These are phyloP conservation scores for Metroxylon sagu DNA, from an alignment of 176 grass and related monocot genomes.

Conservation along the genomic window DNA sequence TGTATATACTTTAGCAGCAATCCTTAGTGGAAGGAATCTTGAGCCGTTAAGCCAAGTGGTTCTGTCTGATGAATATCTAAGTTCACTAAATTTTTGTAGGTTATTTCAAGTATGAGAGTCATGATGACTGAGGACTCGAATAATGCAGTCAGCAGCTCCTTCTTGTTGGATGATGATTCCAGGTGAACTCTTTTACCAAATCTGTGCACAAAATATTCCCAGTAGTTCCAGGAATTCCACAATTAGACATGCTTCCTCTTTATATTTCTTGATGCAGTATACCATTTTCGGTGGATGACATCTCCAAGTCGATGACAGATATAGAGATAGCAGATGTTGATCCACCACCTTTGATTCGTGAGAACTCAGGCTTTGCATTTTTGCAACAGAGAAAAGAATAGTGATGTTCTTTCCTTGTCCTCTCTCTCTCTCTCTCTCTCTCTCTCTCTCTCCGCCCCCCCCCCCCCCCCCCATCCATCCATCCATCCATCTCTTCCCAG, in stretches of 20 bases:
- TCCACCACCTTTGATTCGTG: slow-evolving; percentile 52
- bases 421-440: too few relatives aligned
- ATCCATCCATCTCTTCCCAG: neutral
- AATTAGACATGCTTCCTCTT: too few relatives aligned
- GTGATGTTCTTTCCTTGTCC: neutral
- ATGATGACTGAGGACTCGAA: slow-evolving; percentile 95
- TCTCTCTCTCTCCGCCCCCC: too few relatives aligned
- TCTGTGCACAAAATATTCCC: neutral
- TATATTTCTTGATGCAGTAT: slow-evolving; percentile 40
- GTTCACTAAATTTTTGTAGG: slow-evolving; percentile 23
- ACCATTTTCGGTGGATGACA: slow-evolving; percentile 85
- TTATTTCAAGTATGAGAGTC: slow-evolving; percentile 90
- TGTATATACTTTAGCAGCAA: too few relatives aligned
- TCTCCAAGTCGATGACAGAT: slow-evolving; percentile 80
- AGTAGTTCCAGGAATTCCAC: too few relatives aligned
- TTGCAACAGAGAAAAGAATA: slow-evolving; percentile 80
- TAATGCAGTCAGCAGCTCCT: slow-evolving; percentile 72
- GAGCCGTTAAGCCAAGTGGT: too few relatives aligned
- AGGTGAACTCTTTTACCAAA: slow-evolving; percentile 41
- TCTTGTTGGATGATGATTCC: slow-evolving; percentile 97
- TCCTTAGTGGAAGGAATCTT: too few relatives aligned
- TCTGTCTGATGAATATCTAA: too few relatives aligned
- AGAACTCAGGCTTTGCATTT: slow-evolving; percentile 73
- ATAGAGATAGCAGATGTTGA: slow-evolving; percentile 76
- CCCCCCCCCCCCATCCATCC: too few relatives aligned